A percentile compares a stretch with the other conserved stretches of the same genome.
phyloP scores from a whole-genome alignment of 192 early-diverging fungal species.

The Geranomyces michiganensis region DNA sequence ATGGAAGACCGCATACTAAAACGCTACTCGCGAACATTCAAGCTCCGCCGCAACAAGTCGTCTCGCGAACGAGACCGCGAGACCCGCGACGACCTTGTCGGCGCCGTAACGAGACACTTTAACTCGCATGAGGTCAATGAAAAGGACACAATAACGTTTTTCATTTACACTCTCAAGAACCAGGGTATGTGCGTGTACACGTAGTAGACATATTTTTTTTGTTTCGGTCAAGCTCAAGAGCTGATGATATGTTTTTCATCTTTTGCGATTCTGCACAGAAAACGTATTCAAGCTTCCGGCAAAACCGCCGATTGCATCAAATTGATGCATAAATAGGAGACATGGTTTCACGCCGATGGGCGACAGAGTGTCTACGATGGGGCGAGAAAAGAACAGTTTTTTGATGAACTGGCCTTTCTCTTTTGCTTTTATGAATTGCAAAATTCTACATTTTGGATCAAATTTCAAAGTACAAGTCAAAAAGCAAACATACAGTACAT shows the following conservation, averaged over 20 bases:
- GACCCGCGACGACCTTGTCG: constrained; percentile 45
- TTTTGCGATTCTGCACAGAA: not conserved
- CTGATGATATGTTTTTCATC: not conserved
- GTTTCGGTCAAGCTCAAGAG: not conserved
- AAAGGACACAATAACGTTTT: constrained; percentile 46
- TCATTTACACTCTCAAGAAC: constrained; percentile 46
- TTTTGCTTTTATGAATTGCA: no score
- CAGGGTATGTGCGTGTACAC: constrained; percentile 39
- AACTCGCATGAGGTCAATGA: constrained; percentile 45
- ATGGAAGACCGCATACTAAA: constrained; percentile 31
- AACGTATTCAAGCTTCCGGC: constrained; percentile 19
- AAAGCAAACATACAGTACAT: no score
- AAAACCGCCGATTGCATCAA: constrained; percentile 8
- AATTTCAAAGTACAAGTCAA: no score
- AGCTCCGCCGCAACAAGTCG: constrained; percentile 26
- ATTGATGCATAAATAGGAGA: not conserved
- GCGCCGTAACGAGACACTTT: constrained; percentile 45
- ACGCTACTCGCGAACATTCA: constrained; percentile 38
- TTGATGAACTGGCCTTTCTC: no score
- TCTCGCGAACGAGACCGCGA: constrained; percentile 4
- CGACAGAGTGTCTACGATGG: no score
- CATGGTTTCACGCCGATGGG: no score
- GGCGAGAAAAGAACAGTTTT: no score
- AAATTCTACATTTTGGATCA: no score
- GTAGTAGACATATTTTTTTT: no score